These are phyloP conservation scores for Serpula lacrymans DNA, from an alignment of 768 basidiomycete genomes.

Conservation along the genomic window DNA sequence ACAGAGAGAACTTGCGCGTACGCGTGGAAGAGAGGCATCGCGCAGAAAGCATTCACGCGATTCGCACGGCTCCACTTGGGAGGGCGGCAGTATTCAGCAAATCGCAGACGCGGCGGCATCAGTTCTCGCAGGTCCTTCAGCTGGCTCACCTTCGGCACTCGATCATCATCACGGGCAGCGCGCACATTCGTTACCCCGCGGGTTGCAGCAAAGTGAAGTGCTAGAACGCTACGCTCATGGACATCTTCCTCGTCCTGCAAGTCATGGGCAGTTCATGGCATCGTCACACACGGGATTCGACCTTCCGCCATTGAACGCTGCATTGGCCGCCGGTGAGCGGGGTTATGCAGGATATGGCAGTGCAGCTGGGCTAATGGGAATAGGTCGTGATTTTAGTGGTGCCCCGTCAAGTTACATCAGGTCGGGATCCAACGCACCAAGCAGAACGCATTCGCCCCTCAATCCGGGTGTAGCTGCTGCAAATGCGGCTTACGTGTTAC, in stretches of 20 bases:
- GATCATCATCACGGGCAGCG: too few relatives aligned
- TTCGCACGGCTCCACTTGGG: conserved; percentile 29
- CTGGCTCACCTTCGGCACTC: too few relatives aligned
- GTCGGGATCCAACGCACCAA: conserved; percentile 63
- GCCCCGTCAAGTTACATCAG: conserved; percentile 58
- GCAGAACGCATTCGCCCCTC: conserved; percentile 69
- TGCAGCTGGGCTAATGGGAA: conserved; percentile 28
- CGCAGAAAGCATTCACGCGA: conserved; percentile 32
- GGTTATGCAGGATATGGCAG: conserved; percentile 35
- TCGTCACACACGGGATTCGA: conserved; percentile 51
- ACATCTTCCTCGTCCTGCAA: conserved; percentile 32
- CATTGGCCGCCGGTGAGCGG: conserved; percentile 29
- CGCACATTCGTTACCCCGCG: conserved; percentile 29
- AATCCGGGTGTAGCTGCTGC: conserved; percentile 41
- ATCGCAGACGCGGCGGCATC: conserved; percentile 31
- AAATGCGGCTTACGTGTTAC: conserved; percentile 39
- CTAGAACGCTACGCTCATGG: conserved; percentile 28
- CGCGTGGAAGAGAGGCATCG: conserved; percentile 39
- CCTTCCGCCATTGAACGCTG: conserved; percentile 54
- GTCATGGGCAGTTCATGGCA: conserved; percentile 32
- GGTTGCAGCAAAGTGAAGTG: conserved; percentile 24
- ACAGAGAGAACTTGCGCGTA: too few relatives aligned
- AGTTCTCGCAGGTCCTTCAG: conserved; percentile 15
- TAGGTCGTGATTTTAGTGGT: conserved; percentile 31
- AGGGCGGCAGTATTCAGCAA: conserved; percentile 34